phyloP scores from a whole-genome alignment of 2,329 filamentous ascomycete genomes.

The Phoma herbarum region DNA sequence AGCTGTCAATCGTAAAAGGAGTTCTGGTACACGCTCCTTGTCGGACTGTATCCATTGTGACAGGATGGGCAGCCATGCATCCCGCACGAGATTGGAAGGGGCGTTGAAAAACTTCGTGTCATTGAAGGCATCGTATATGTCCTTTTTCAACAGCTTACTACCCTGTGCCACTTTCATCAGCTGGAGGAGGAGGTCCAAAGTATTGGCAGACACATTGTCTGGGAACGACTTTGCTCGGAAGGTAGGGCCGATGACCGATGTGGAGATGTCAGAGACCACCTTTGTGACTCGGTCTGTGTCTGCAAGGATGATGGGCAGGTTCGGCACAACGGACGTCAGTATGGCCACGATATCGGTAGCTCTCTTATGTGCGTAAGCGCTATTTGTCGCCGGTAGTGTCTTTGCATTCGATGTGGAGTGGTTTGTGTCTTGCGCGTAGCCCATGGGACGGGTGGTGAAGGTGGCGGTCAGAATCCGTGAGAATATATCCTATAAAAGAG shows the following conservation, averaged over 20 bases:
- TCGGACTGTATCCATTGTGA: conserved; percentile 85
- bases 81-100: conserved; percentile 69
- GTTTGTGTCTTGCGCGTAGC: conserved; percentile 69
- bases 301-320: conserved; percentile 81
- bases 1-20: conserved; percentile 78
- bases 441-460: conserved; percentile 86
- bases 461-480: conserved; percentile 88
- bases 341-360: conserved; percentile 76
- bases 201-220: conserved; percentile 77
- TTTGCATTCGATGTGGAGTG: conserved; percentile 45
- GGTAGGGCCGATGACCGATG: conserved; percentile 81
- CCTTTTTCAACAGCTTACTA: conserved; percentile 92
- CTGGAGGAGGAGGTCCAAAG: conserved; percentile 77
- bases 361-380: conserved; percentile 54
- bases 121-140: conserved; percentile 90
- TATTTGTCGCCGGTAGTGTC: conserved; percentile 34
- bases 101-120: conserved; percentile 86
- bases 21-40: conserved; percentile 85
- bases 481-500: conserved; percentile 76
- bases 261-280: conserved; percentile 81
- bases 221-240: conserved; percentile 88
- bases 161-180: conserved; percentile 79
- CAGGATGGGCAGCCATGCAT: conserved; percentile 83
- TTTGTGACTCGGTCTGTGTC: conserved; percentile 84
- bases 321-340: conserved; percentile 79